phyloP scores from a whole-genome alignment of 495 filamentous ascomycete species.

The Trichocladium uniseriatum region DNA sequence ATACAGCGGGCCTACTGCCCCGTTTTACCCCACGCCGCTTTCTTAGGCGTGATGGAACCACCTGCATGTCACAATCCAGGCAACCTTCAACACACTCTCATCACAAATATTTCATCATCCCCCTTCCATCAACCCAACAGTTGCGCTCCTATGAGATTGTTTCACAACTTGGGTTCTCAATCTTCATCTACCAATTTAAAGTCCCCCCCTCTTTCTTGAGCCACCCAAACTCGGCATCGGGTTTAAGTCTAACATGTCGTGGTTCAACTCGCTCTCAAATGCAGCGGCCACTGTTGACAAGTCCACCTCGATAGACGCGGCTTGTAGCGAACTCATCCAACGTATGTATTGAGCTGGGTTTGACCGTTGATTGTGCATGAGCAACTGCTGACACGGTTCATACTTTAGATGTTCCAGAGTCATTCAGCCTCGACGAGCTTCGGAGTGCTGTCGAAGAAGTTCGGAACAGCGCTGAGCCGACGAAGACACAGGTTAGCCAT shows the following conservation, averaged over 20 bases:
- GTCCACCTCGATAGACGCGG: not conserved
- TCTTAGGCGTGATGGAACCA: not conserved
- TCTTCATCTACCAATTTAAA: no score
- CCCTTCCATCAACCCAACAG: not conserved
- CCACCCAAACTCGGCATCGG: no score
- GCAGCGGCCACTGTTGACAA: not conserved
- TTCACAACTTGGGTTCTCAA: no score
- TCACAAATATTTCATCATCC: no score
- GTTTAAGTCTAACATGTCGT: not conserved
- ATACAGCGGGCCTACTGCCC: no score
- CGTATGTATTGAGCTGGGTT: not conserved
- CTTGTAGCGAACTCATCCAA: not conserved
- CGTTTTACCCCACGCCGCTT: not conserved
- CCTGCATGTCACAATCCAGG: no score
- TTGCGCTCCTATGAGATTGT: no score
- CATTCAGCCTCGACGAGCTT: constrained; percentile 5
- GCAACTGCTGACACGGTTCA: not conserved
- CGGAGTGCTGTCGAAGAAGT: not conserved
- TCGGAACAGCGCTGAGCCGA: not conserved
- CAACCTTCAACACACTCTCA: no score
- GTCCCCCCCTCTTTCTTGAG: no score
- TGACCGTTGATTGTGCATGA: not conserved
- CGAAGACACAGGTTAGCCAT: not conserved
- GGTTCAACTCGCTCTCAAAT: constrained; percentile 6
- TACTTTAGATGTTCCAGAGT: constrained; percentile 8